Conservation (phyloP, 179 eudicot genomes). For the Silene coronaria region DNA sequence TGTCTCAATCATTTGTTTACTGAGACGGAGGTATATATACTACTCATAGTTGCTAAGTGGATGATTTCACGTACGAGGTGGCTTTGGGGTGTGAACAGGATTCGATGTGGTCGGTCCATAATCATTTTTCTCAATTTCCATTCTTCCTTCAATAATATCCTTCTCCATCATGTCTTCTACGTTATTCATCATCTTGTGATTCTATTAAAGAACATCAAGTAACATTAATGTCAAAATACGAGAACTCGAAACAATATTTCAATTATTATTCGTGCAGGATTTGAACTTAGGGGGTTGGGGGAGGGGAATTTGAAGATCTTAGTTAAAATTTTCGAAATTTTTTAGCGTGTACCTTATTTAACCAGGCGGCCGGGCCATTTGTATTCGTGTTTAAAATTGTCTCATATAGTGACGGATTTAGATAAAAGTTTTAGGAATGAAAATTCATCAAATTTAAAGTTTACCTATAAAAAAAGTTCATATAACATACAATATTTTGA, state of each 20-base stretch:
- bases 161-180: constrained; percentile 22
- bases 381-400: too few relatives aligned
- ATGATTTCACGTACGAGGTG: constrained; percentile 30
- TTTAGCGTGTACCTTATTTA: too few relatives aligned
- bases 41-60: background rate
- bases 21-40: background rate
- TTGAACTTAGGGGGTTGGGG: too few relatives aligned
- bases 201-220: background rate
- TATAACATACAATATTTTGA: background rate
- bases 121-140: constrained; percentile 40
- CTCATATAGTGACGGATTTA: too few relatives aligned
- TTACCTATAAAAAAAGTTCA: too few relatives aligned
- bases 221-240: background rate
- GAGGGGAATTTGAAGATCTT: too few relatives aligned
- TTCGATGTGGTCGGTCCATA: constrained; percentile 43
- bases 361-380: too few relatives aligned
- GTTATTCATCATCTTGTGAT: constrained; percentile 19
- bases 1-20: background rate
- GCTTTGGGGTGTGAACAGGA: constrained; percentile 50
- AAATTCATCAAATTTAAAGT: too few relatives aligned
- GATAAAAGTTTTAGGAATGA: too few relatives aligned
- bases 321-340: too few relatives aligned
- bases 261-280: too few relatives aligned
- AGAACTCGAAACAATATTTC: background rate
- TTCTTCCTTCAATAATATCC: constrained; percentile 28